phyloP scores from a whole-genome alignment of 768 basidiomycete genomes.

The Pleurotus citrinopileatus region DNA sequence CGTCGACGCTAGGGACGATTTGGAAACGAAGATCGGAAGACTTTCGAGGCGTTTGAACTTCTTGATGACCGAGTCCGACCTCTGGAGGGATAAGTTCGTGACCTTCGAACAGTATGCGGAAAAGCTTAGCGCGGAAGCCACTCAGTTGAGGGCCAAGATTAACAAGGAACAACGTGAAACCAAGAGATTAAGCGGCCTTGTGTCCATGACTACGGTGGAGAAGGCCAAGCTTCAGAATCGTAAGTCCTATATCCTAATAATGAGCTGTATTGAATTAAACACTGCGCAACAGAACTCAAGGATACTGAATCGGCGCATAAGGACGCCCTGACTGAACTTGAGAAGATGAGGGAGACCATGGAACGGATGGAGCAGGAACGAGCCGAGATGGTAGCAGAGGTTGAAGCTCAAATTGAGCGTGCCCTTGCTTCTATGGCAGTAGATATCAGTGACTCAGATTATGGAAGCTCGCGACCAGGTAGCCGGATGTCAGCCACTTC shows the following conservation, averaged over 20 bases:
- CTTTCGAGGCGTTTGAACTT: slow-evolving; percentile 84
- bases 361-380: slow-evolving; percentile 86
- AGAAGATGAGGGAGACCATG: slow-evolving; percentile 82
- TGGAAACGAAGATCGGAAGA: slow-evolving; percentile 91
- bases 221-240: slow-evolving; percentile 76
- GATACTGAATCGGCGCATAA: slow-evolving; percentile 83
- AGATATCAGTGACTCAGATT: slow-evolving; percentile 73
- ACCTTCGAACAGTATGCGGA: slow-evolving; percentile 94
- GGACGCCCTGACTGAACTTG: slow-evolving; percentile 77
- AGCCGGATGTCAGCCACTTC: slow-evolving; percentile 66
- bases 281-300: slow-evolving; percentile 54
- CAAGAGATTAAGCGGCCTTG: slow-evolving; percentile 75
- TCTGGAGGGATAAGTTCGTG: slow-evolving; percentile 93
- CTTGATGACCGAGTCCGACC: slow-evolving; percentile 85
- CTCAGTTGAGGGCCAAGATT: slow-evolving; percentile 81
- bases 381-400: slow-evolving; percentile 88
- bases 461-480: slow-evolving; percentile 62
- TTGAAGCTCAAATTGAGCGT: slow-evolving; percentile 87
- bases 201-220: slow-evolving; percentile 74
- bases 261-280: not conserved
- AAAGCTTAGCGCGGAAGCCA: slow-evolving; percentile 82
- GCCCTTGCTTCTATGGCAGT: slow-evolving; percentile 85
- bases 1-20: slow-evolving; percentile 89
- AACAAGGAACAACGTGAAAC: slow-evolving; percentile 91
- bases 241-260: slow-evolving; percentile 35